Evolutionary conservation across 768 basidiomycete genomes (phyloP).

Genomic region (Gymnopilus junonius): DNA sequence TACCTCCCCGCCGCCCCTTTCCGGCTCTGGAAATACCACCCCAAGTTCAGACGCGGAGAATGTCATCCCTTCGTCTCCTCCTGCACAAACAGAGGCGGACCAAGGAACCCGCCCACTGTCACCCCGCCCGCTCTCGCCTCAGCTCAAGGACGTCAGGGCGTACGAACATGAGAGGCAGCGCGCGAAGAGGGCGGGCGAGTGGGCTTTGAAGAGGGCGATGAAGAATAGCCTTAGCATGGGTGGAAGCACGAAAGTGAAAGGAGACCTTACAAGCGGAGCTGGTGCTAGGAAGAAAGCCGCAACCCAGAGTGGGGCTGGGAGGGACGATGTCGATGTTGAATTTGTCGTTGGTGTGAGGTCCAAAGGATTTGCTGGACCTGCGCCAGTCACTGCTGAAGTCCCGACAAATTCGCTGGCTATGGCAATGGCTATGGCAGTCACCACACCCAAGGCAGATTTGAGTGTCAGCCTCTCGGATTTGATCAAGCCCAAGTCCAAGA

Average conservation of each 20-base stretch:
- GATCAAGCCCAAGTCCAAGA: conserved; percentile 39
- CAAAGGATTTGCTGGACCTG: too few species aligned
- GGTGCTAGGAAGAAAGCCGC: conserved; percentile 6
- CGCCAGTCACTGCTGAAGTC: too few species aligned
- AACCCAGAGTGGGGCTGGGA: background rate
- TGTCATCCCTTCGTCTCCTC: conserved; percentile 5
- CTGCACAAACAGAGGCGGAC: background rate
- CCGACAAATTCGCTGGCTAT: background rate
- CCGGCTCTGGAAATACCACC: background rate
- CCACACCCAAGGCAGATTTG: conserved; percentile 9
- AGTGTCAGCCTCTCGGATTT: conserved; percentile 38
- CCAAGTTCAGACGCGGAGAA: conserved; percentile 6
- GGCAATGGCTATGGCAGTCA: background rate
- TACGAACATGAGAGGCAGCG: conserved; percentile 55
- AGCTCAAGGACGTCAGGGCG: conserved; percentile 34
- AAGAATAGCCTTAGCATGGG: conserved; percentile 29
- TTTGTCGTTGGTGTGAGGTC: conserved; percentile 7
- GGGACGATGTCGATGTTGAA: conserved; percentile 23
- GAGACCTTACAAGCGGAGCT: background rate
- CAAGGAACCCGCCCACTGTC: background rate
- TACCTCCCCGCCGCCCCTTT: background rate
- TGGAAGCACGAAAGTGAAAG: background rate
- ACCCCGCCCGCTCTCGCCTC: background rate
- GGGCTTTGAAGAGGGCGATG: conserved; percentile 38
- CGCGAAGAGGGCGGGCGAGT: conserved; percentile 46